These are phyloP conservation scores for Lichtheimia ornata DNA, from an alignment of 371 early-diverging fungal genomes.

Conservation along the genomic window DNA sequence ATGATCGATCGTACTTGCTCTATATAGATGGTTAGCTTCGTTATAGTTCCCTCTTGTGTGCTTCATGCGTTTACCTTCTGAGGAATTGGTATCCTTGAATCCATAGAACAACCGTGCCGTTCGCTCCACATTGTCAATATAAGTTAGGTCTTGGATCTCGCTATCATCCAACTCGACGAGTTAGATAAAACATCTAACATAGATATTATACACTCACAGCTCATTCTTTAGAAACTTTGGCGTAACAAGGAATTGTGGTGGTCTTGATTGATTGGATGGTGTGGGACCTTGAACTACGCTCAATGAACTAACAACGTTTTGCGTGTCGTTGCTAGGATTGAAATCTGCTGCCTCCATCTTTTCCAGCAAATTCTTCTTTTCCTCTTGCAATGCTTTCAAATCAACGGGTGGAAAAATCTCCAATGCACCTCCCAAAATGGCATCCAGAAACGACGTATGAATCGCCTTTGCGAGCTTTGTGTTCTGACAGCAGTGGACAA, in stretches of 20 bases:
- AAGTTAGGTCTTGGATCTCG: slow-evolving; percentile 28
- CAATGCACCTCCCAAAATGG: slow-evolving; percentile 39
- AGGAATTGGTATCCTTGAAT: slow-evolving; percentile 12
- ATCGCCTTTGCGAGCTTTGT: slow-evolving; percentile 28
- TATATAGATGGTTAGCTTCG: background rate
- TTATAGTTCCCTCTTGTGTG: too few species aligned
- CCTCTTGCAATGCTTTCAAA: slow-evolving; percentile 24
- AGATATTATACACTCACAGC: slow-evolving; percentile 13
- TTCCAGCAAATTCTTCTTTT: slow-evolving; percentile 25
- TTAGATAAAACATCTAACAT: background rate
- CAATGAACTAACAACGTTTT: background rate
- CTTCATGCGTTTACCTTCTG: too few species aligned
- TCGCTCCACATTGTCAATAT: slow-evolving; percentile 38
- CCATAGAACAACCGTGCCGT: slow-evolving; percentile 35
- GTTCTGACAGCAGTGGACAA: slow-evolving; percentile 32
- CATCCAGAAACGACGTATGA: slow-evolving; percentile 26
- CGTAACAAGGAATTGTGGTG: slow-evolving; percentile 34
- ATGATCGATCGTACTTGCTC: slow-evolving; percentile 21
- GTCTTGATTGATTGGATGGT: slow-evolving; percentile 18
- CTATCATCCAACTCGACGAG: background rate
- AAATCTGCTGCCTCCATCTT: slow-evolving; percentile 13
- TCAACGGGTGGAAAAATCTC: slow-evolving; percentile 39
- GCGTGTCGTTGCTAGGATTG: background rate
- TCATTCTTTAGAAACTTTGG: slow-evolving; percentile 11
- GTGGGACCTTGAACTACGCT: background rate